Base-by-base conservation (phyloP, 2,329 filamentous ascomycete genomes). In the Microcyclosporella mali region DNA sequence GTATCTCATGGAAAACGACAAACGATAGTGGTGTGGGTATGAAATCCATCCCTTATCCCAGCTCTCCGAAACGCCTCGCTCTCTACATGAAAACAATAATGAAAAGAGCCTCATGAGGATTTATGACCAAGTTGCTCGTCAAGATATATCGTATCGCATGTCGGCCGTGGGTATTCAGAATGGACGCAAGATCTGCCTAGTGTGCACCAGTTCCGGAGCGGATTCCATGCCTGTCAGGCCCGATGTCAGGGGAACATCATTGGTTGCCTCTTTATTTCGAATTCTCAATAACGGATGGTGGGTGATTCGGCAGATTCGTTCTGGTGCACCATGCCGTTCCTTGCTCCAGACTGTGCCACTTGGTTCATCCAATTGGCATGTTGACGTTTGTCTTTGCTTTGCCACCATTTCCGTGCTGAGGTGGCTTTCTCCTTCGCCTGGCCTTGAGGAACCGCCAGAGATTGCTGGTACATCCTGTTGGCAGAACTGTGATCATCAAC, bases 361-460 rank as follows among this genome's bases (percentile, higher is more conserved):
- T 62, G 59, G 12, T 68, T 62, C 66, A 68, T 68, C 66, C 66
- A 69, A 34, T 62, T 60, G 60, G 60, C 48, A 61, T 65, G 37
- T 62, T 49, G 42, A 10, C 38, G 40, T 17, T 43, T 65, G 45
- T 63, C 41, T 43, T 62, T 65, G 35, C 51, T 27, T 18, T 53
- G 43, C 55, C 56, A 61, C 51, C 56, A 57, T 16, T 56, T 52
- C 33, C 54, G 51, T 19, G 54, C 51, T 21, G 46, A 45, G 42
- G 53, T 53, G 7, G 54, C 50, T 32, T 50, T 51, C 14, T 38
- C 41, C 29, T 31, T 33, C 17, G 45, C 40, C 8, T 42, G 42
- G 14, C 43, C 35, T 19, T 42, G 47, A 33, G 19, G 49, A 44
- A 55, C 46, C 27, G 56, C 56, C 3, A 52, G 38, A 8, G 47